Evolutionary conservation across 2,329 filamentous ascomycete species (phyloP), one percentile per base, ranked within the genome.

Genomic region (Cryphonectria naterciae): DNA sequence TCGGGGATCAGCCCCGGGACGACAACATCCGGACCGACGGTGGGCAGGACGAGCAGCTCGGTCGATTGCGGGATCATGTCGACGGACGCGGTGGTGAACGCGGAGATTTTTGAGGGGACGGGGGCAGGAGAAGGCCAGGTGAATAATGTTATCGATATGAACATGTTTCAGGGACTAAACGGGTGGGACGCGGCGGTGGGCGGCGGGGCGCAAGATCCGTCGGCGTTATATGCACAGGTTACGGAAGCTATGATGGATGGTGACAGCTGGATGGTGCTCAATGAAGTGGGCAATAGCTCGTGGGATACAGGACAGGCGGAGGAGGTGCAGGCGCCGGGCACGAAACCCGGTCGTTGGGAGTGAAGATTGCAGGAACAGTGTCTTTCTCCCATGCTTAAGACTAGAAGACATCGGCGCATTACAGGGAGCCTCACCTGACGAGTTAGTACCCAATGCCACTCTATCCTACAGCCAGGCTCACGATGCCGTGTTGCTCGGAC

Each of bases 261-360:
- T 7, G 62, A 68, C 10, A 68, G 68, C 66, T 72, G 71, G 71
- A 72, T 70, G 71, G 52, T 70, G 41, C 64, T 72, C 65, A 70
- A 66, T 11, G 71, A 67, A 58, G 62, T 41, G 28, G 68, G 46
- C 10, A 32, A 22, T 17, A 54, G 8, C 22, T 61, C 52, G n/a
- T 17, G 10, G 13, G 49, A 25, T 70, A 66, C 61, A 56, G 65
- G 17, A 60, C 61, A 17, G 68, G 43, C 7, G 56, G n/a, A 52
- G 43, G 52, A 54, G 52, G 68, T 56, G 35, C 39, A 35, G 65
- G 64, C 3, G 64, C 25, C 49, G 56, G 64, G 19, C 65, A 70
- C 25, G 28, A 60, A 60, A 63, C 1, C 35, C 5, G 25, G 62
- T n/a, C 17, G 15, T 28, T 49, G n/a, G 32, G 56, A 32, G 7